Conservation (phyloP, 2,329 filamentous ascomycete species). For the Fusarium oligoseptatum region DNA sequence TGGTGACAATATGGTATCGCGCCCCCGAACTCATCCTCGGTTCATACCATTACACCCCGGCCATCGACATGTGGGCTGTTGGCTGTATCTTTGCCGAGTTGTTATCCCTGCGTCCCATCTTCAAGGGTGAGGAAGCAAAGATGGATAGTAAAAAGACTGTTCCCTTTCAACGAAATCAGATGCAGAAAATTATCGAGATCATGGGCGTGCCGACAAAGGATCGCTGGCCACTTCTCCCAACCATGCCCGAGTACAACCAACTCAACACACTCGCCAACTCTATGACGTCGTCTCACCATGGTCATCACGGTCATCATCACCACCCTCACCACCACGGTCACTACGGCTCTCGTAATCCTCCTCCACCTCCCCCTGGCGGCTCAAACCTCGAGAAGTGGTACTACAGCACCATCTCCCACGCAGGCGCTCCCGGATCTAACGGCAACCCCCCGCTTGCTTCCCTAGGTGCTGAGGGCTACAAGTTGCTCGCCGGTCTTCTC, state of each 20-base stretch:
- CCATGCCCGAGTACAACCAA: slow-evolving; percentile 89
- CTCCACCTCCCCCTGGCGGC: slow-evolving; percentile 43
- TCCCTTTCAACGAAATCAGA: slow-evolving; percentile 97
- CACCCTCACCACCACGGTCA: slow-evolving; percentile 62
- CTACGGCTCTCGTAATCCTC: slow-evolving; percentile 56
- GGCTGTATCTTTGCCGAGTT: slow-evolving; percentile 98
- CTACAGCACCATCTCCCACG: slow-evolving; percentile 75
- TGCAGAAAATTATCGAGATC: slow-evolving; percentile 98
- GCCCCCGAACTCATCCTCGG: slow-evolving; percentile 94
- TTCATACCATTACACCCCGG: slow-evolving; percentile 95
- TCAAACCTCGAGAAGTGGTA: slow-evolving; percentile 84
- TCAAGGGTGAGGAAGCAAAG: slow-evolving; percentile 98
- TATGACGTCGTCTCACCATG: slow-evolving; percentile 58
- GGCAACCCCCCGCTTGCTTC: slow-evolving; percentile 62
- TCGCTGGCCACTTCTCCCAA: slow-evolving; percentile 84
- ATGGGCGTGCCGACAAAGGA: slow-evolving; percentile 92
- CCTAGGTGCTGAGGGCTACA: slow-evolving; percentile 82
- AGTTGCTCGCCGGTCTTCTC: slow-evolving; percentile 83
- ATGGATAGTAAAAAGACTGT: slow-evolving; percentile 99
- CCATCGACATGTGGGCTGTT: slow-evolving; percentile 97
- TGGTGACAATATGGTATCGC: slow-evolving; percentile 99
- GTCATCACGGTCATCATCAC: slow-evolving; percentile 56
- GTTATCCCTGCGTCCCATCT: slow-evolving; percentile 90
- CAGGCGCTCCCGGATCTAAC: slow-evolving; percentile 52
- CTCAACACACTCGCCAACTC: slow-evolving; percentile 69